These are phyloP conservation scores for Corymbia calophylla DNA, from an alignment of 441 rosid species.

Conservation along the genomic window DNA sequence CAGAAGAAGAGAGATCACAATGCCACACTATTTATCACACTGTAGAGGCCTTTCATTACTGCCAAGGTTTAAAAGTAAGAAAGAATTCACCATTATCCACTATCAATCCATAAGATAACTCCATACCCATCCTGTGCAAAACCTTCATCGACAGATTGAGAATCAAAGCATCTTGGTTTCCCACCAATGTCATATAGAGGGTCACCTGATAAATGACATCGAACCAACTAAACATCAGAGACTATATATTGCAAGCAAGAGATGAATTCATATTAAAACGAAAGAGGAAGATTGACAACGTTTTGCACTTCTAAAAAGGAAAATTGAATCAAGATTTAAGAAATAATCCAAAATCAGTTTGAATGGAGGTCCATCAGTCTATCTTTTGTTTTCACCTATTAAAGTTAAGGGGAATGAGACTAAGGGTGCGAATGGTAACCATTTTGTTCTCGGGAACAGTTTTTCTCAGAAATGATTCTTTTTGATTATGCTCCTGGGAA, in stretches of 20 bases:
- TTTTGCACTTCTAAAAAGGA: background rate
- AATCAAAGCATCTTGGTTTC: conserved; percentile 45
- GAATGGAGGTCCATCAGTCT: background rate
- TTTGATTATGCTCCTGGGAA: no score
- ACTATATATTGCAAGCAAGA: background rate
- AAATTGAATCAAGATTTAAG: background rate
- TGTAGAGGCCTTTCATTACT: background rate
- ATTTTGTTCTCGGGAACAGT: no score
- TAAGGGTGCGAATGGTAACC: no score
- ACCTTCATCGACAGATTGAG: conserved; percentile 42
- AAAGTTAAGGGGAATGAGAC: background rate
- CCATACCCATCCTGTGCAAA: conserved; percentile 73
- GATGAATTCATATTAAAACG: background rate
- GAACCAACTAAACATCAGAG: background rate
- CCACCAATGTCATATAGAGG: conserved; percentile 75
- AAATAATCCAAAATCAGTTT: background rate
- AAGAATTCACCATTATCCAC: background rate
- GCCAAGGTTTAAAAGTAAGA: background rate
- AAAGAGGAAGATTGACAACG: background rate
- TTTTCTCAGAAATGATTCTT: no score
- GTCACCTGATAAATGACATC: conserved; percentile 46
- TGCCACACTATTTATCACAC: background rate
- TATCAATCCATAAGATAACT: background rate
- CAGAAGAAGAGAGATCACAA: background rate
- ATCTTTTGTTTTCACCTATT: background rate